Conservation (phyloP, 331 rosid species). For the Pyrus hybrid region DNA sequence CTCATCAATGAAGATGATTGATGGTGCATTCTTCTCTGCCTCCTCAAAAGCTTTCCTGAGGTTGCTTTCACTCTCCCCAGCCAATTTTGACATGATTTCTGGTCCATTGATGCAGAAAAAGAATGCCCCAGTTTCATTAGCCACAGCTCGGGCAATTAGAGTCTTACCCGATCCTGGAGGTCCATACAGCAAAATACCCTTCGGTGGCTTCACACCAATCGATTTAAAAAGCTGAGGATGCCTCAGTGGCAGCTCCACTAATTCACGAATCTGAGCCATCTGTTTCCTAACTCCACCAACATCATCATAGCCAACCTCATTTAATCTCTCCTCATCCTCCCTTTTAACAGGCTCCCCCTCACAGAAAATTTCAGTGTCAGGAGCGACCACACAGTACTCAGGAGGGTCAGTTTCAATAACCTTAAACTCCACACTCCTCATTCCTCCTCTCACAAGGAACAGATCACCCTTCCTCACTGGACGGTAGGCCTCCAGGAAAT, state of each 20-base stretch:
- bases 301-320: constrained; percentile 96
- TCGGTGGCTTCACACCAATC: constrained; percentile 96
- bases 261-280: constrained; percentile 93
- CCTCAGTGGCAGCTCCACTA: constrained; percentile 88
- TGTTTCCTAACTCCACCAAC: constrained; percentile 97
- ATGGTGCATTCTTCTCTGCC: constrained; percentile 99
- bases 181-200: constrained; percentile 84
- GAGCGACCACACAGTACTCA: constrained; percentile 98
- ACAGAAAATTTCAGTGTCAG: constrained; percentile 92
- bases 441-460: constrained; percentile 93
- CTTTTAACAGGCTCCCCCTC: constrained; percentile 89
- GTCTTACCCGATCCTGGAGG: constrained; percentile 97
- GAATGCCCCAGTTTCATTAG: constrained; percentile 98
- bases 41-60: constrained; percentile 98
- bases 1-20: constrained; percentile 92
- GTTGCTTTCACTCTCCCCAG: constrained; percentile 98
- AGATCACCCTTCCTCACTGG: constrained; percentile 92
- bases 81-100: constrained; percentile 86
- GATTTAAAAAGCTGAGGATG: constrained; percentile 93
- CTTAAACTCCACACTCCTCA: constrained; percentile 97
- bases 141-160: constrained; percentile 85
- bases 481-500: constrained; percentile 86
- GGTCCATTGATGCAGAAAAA: constrained; percentile 97
- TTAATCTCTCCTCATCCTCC: constrained; percentile 85
- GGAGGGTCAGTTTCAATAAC: constrained; percentile 87